These are phyloP conservation scores for Fusarium brachygibbosum DNA, from an alignment of 2,329 filamentous ascomycete species.

Conservation along the genomic window DNA sequence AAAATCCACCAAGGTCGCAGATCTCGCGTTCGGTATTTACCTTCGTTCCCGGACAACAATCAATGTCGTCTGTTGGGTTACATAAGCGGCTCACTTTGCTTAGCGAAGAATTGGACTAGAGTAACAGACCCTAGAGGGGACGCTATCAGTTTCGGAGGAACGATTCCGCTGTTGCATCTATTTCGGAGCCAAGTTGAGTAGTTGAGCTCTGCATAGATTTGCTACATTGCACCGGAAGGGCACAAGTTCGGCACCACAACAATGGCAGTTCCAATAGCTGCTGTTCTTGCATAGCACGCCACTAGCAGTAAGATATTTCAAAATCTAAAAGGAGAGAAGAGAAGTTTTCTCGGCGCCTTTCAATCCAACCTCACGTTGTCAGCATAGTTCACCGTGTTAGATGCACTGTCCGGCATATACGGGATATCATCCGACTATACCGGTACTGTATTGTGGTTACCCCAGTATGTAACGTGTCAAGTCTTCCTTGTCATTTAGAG, in stretches of 20 bases:
- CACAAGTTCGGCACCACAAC: neutral
- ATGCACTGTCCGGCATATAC: constrained; percentile 14
- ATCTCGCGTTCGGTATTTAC: neutral
- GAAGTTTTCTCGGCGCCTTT: constrained; percentile 14
- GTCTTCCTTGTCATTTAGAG: constrained; percentile 39
- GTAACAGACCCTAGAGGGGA: constrained; percentile 7
- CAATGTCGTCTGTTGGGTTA: neutral
- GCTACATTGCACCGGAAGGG: neutral
- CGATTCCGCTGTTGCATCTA: neutral
- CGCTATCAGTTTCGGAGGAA: constrained; percentile 8
- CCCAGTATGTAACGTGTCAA: constrained; percentile 42
- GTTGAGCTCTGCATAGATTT: neutral
- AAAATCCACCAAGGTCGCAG: neutral
- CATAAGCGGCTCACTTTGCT: constrained; percentile 3
- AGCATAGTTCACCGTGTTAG: constrained; percentile 17
- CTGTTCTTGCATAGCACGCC: constrained; percentile 10
- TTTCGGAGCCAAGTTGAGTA: neutral
- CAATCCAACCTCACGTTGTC: neutral
- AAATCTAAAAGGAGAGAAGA: constrained; percentile 1
- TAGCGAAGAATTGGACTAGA: constrained; percentile 6
- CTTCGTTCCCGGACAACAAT: neutral
- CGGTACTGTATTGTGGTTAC: constrained; percentile 17
- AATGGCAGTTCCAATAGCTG: neutral
- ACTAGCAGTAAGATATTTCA: neutral
- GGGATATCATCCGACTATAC: constrained; percentile 6